These are phyloP conservation scores for Pleurotus sapidus DNA, from an alignment of 768 basidiomycete species.

Conservation along the genomic window DNA sequence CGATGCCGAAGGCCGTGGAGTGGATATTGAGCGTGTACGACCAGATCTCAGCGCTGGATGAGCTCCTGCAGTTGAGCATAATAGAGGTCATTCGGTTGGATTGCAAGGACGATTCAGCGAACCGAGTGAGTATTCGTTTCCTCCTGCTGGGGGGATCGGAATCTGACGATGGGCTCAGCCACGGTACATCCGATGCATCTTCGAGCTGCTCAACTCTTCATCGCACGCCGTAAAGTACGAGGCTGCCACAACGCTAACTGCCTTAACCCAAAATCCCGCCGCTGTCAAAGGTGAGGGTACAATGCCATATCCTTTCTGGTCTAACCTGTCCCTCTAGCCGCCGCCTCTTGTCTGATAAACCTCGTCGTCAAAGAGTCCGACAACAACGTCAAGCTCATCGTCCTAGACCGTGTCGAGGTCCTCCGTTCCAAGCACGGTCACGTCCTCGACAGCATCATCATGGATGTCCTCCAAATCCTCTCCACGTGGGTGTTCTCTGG, in stretches of 20 bases:
- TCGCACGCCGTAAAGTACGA: conserved; percentile 98
- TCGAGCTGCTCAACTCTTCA: conserved; percentile 84
- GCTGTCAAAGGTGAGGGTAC: conserved; percentile 79
- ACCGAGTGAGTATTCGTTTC: conserved; percentile 55
- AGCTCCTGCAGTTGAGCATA: conserved; percentile 91
- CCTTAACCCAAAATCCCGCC: conserved; percentile 91
- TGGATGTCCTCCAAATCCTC: conserved; percentile 93
- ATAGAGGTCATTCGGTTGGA: conserved; percentile 93
- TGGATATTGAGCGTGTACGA: conserved; percentile 88
- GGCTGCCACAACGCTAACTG: conserved; percentile 91
- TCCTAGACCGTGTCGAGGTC: conserved; percentile 84
- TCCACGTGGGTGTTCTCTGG: conserved; percentile 48
- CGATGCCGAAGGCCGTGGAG: conserved; percentile 89
- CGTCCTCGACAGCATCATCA: conserved; percentile 86
- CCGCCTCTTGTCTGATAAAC: conserved; percentile 84
- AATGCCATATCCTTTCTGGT: conserved; percentile 4
- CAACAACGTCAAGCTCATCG: conserved; percentile 98
- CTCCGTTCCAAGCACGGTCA: conserved; percentile 84
- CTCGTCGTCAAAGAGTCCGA: conserved; percentile 94
- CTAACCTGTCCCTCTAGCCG: conserved; percentile 52
- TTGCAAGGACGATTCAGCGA: conserved; percentile 79
- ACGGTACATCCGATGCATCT: conserved; percentile 92
- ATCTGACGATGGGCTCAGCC: conserved; percentile 40
- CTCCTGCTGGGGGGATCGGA: not conserved
- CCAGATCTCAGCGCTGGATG: conserved; percentile 77